Evolutionary conservation across 495 filamentous ascomycete species (phyloP).

Genomic region (Aspergillus conjunctus): DNA sequence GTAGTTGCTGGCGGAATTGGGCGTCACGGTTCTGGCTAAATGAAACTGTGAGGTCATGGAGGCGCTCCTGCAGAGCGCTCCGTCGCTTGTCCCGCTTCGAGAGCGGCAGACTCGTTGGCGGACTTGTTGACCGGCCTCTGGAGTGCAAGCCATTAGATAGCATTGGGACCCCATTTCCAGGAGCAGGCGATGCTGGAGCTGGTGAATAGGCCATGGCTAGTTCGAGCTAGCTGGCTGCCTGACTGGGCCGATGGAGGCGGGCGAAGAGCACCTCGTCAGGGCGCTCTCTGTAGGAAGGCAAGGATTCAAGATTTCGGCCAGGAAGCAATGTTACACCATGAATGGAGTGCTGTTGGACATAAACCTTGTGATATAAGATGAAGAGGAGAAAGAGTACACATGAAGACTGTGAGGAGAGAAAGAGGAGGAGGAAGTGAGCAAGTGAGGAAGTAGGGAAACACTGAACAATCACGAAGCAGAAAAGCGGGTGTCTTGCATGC

Average conservation of each 20-base stretch:
- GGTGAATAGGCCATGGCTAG: slow-evolving; percentile 44
- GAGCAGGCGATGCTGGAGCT: slow-evolving; percentile 36
- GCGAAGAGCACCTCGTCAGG: slow-evolving; percentile 13
- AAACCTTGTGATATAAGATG: background rate
- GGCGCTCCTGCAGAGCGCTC: slow-evolving; percentile 72
- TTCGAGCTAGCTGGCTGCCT: slow-evolving; percentile 17
- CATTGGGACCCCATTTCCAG: slow-evolving; percentile 26
- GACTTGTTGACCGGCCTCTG: slow-evolving; percentile 42
- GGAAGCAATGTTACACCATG: slow-evolving; percentile 15
- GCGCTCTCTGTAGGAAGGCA: slow-evolving; percentile 15
- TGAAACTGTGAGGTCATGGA: slow-evolving; percentile 69
- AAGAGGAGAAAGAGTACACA: slow-evolving; percentile 4
- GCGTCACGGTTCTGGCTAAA: slow-evolving; percentile 80
- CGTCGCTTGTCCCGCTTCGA: slow-evolving; percentile 92
- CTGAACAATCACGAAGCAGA: slow-evolving; percentile 24
- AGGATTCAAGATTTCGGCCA: slow-evolving; percentile 1
- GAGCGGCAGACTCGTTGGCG: slow-evolving; percentile 38
- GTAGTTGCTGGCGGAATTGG: slow-evolving; percentile 85
- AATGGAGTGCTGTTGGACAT: slow-evolving; percentile 8
- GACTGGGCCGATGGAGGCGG: slow-evolving; percentile 14
- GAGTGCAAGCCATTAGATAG: slow-evolving; percentile 31
- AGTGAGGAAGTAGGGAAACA: slow-evolving; percentile 8
- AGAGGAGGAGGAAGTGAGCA: slow-evolving; percentile 5
- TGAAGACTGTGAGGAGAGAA: slow-evolving; percentile 13
- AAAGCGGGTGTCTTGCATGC: slow-evolving; percentile 26